phyloP scores from a whole-genome alignment of 176 grass and related monocot genomes.

The Pharus latifolius region DNA sequence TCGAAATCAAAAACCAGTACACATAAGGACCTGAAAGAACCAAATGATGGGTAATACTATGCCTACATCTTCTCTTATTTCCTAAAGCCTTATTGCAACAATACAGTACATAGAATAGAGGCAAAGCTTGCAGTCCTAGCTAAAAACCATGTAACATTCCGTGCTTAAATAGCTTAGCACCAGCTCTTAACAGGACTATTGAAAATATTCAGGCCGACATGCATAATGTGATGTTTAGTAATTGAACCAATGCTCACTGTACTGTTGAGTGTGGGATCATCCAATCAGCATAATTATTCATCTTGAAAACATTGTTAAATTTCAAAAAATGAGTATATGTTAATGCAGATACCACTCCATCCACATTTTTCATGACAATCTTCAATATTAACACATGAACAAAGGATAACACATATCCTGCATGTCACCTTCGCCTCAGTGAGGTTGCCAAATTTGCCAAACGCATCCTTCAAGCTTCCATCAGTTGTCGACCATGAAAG shows the following conservation, averaged over 20 bases:
- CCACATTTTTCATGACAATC: not conserved
- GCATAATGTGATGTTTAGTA: not conserved
- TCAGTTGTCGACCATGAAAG: constrained; percentile 87
- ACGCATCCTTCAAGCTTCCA: constrained; percentile 62
- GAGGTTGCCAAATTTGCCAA: constrained; percentile 64
- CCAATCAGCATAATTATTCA: not conserved
- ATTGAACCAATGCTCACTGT: not conserved
- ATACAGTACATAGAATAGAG: not conserved
- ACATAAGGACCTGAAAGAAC: not conserved
- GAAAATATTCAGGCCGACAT: not conserved
- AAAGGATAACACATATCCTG: not conserved
- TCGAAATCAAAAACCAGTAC: not conserved
- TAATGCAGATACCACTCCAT: not conserved
- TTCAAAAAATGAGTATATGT: no score
- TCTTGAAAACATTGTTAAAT: not conserved
- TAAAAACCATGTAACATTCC: no score
- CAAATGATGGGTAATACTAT: not conserved
- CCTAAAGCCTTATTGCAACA: not conserved
- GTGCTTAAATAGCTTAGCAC: no score
- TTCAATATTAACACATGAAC: not conserved
- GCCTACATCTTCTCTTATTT: not conserved
- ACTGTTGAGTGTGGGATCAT: not conserved
- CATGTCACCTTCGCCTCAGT: constrained; percentile 71
- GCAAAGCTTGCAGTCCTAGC: no score
- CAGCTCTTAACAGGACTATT: not conserved